Base-by-base conservation (phyloP, 2,329 filamentous ascomycete species). In the Septoria linicola region DNA sequence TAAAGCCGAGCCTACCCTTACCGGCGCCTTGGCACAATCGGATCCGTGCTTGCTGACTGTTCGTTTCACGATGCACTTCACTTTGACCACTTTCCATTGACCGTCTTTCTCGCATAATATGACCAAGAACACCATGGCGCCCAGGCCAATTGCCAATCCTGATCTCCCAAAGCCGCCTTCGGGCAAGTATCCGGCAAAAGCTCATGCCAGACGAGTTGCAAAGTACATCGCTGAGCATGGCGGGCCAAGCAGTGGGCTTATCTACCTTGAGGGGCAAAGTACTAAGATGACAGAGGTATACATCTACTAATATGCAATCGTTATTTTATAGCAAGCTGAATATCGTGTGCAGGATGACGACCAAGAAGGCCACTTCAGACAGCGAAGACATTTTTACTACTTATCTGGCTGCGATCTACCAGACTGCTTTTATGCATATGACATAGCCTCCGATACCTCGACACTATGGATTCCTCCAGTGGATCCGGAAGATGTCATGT, bases 401-500 rank as follows among this genome's bases (percentile, higher is more conserved):
- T 78, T 99, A 32, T 93, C 89, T 21, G 93, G 93, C 62, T 95
- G 85, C 66, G 80, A 84, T 55, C 77, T 93, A 10, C 81, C 91
- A 53, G 91, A 99, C 71, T 87, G 87, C 64, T 85, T 85, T 69
- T 81, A 89, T 57, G 80, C 87, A 52, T 96, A 96, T 75, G 87
- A 96, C 60, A 85, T 95, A 51, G 76, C 80, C 37, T 79, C 81
- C 36, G 80, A 83, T 58, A 83, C 84, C 64, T 82, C 90, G 19
- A 95, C 86, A 2, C 82, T 99, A 49, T 99, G 91, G 74, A 95
- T 99, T 63, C 92, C 93, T 2, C 89, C 91, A 16, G 81, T 92
- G 62, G 86, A 96, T 61, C 83, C 90, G 10, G 89, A 95, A 42
- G 84, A 83, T 51, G 92, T 99, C 51, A 90, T 99, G 69, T 99